phyloP scores from a whole-genome alignment of 108 stramenopile genomes.

The Nannochloropsis oceanica region DNA sequence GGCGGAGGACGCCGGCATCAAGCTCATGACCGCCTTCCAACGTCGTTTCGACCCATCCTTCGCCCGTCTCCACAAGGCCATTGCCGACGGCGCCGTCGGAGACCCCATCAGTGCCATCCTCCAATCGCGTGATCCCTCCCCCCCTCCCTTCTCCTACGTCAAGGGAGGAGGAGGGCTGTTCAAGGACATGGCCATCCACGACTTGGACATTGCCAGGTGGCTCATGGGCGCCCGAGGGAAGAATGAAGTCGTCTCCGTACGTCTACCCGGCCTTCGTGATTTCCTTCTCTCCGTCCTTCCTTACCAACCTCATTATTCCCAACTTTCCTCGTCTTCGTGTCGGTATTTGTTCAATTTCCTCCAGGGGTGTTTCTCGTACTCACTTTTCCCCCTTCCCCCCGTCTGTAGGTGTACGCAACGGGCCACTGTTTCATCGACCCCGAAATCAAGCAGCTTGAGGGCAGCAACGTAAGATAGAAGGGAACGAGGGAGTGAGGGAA shows the following conservation, averaged over 20 bases:
- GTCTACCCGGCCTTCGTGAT: not conserved
- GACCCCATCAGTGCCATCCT: slow-evolving; percentile 20
- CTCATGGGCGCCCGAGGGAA: slow-evolving; percentile 26
- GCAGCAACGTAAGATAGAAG: slow-evolving; percentile 6
- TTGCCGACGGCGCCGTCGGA: slow-evolving; percentile 25
- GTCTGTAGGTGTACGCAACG: slow-evolving; percentile 14
- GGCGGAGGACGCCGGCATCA: slow-evolving; percentile 22
- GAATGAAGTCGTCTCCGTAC: slow-evolving; percentile 14
- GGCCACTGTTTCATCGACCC: slow-evolving; percentile 29
- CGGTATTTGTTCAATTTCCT: too few species aligned
- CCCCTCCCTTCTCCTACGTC: slow-evolving; percentile 25
- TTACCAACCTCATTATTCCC: not conserved
- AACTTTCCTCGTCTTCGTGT: too few species aligned
- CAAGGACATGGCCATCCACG: slow-evolving; percentile 40
- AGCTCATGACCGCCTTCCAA: slow-evolving; percentile 38
- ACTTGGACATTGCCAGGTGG: slow-evolving; percentile 33
- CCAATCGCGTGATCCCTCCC: slow-evolving; percentile 17
- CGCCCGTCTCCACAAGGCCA: slow-evolving; percentile 21
- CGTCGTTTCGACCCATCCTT: slow-evolving; percentile 31
- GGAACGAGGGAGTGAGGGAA: not conserved
- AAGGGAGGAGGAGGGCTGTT: slow-evolving; percentile 33
- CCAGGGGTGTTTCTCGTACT: not conserved
- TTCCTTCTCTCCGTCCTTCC: not conserved
- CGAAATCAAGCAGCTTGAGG: slow-evolving; percentile 22
- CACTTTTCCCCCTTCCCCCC: not conserved